phyloP scores from a whole-genome alignment of 257 asterid genomes.

The Nemophila menziesii region DNA sequence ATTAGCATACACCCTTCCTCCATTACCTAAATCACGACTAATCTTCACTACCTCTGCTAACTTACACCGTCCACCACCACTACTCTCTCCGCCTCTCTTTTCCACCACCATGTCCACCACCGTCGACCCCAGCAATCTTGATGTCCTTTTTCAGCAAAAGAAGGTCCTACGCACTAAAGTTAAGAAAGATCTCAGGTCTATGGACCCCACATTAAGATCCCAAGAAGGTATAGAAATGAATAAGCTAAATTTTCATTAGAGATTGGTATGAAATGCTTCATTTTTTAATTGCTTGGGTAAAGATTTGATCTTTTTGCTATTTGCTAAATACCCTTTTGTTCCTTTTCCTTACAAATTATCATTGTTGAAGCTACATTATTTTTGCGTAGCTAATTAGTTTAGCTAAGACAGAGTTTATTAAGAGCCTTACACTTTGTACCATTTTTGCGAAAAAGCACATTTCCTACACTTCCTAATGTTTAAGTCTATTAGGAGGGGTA shows the following conservation, averaged over 20 bases:
- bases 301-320: not conserved
- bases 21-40: conserved; percentile 5
- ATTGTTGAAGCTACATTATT: not conserved
- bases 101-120: conserved; percentile 17
- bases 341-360: not conserved
- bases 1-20: conserved; percentile 6
- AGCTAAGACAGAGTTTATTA: no score
- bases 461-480: no score
- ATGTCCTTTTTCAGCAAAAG: conserved; percentile 56
- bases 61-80: conserved; percentile 6
- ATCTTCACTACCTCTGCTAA: conserved; percentile 11
- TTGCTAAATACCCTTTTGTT: not conserved
- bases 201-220: conserved; percentile 67
- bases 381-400: no score
- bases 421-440: no score
- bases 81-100: conserved; percentile 11
- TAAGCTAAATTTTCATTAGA: not conserved
- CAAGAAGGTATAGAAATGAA: conserved; percentile 40
- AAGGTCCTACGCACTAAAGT: conserved; percentile 55
- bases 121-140: conserved; percentile 23
- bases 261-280: not conserved
- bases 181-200: conserved; percentile 61
- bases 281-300: not conserved
- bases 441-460: no score
- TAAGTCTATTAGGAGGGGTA: no score